Percentiles rank a stretch among this genome's conserved stretches.
Evolutionary conservation across 2,329 filamentous ascomycete species (phyloP).

Genomic region (Neonectria sp.): DNA sequence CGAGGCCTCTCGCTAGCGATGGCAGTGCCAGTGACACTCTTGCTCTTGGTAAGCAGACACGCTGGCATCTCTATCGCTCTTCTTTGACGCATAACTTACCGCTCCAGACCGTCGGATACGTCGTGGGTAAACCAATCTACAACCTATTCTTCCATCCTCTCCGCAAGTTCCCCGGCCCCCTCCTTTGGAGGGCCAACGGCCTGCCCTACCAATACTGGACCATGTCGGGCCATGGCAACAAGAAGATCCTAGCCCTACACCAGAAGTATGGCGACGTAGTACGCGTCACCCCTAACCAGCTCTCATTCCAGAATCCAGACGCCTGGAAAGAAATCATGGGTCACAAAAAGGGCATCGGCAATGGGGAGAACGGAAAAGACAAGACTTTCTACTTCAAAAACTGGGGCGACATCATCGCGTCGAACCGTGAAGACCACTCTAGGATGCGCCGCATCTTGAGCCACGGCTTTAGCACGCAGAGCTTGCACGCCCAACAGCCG

Average conservation of each 20-base stretch:
- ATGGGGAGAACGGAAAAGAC: constrained; percentile 11
- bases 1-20: background rate
- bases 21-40: background rate
- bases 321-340: constrained; percentile 36
- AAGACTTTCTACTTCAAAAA: background rate
- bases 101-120: background rate
- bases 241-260: constrained; percentile 30
- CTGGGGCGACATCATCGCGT: background rate
- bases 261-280: constrained; percentile 53
- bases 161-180: constrained; percentile 15
- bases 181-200: constrained; percentile 7
- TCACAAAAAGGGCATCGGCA: constrained; percentile 7
- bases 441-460: constrained; percentile 34
- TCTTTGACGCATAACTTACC: background rate
- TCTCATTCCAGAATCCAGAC: constrained; percentile 45
- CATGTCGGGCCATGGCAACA: constrained; percentile 3
- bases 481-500: constrained; percentile 48
- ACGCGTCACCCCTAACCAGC: constrained; percentile 56
- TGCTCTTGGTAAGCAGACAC: background rate
- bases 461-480: constrained; percentile 43
- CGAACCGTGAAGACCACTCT: background rate
- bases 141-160: constrained; percentile 20
- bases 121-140: background rate
- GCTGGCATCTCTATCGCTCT: too few species aligned
- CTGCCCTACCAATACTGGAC: background rate